Evolutionary conservation across 1,139 yeast genomes (phyloP).

Genomic region (Magnusiomyces fungicola): DNA sequence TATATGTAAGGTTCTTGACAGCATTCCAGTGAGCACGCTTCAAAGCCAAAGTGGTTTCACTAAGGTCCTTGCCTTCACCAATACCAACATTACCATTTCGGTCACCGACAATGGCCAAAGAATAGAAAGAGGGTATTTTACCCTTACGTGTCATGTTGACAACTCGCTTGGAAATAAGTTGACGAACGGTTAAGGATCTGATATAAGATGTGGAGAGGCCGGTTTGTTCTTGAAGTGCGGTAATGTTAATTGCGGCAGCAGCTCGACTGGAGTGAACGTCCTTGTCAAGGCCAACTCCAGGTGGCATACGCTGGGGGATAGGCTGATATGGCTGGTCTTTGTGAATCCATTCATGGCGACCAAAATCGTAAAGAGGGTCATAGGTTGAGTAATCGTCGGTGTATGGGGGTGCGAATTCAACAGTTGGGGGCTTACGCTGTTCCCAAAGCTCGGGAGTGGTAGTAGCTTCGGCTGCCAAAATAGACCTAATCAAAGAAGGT

Average conservation of each 20-base stretch:
- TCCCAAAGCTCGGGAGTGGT: slow-evolving; percentile 56
- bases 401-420: slow-evolving; percentile 53
- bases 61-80: slow-evolving; percentile 90
- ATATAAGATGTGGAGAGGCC: slow-evolving; percentile 68
- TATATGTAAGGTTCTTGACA: slow-evolving; percentile 69
- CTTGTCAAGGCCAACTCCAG: slow-evolving; percentile 33
- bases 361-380: slow-evolving; percentile 53
- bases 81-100: slow-evolving; percentile 88
- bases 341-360: slow-evolving; percentile 41
- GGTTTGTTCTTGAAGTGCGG: slow-evolving; percentile 44
- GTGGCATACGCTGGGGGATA: slow-evolving; percentile 37
- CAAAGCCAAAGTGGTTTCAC: slow-evolving; percentile 69
- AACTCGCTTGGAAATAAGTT: slow-evolving; percentile 52
- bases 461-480: slow-evolving; percentile 68
- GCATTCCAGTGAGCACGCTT: slow-evolving; percentile 93
- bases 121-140: slow-evolving; percentile 77
- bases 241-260: slow-evolving; percentile 40
- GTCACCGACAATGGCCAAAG: slow-evolving; percentile 88
- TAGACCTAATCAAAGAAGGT: slow-evolving; percentile 70
- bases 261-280: slow-evolving; percentile 28
- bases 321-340: slow-evolving; percentile 39
- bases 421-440: slow-evolving; percentile 31
- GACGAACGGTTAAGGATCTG: slow-evolving; percentile 52
- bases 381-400: slow-evolving; percentile 51
- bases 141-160: slow-evolving; percentile 94